These are phyloP conservation scores for Dalbergia oliveri DNA, from an alignment of 306 rosid genomes.

Conservation along the genomic window DNA sequence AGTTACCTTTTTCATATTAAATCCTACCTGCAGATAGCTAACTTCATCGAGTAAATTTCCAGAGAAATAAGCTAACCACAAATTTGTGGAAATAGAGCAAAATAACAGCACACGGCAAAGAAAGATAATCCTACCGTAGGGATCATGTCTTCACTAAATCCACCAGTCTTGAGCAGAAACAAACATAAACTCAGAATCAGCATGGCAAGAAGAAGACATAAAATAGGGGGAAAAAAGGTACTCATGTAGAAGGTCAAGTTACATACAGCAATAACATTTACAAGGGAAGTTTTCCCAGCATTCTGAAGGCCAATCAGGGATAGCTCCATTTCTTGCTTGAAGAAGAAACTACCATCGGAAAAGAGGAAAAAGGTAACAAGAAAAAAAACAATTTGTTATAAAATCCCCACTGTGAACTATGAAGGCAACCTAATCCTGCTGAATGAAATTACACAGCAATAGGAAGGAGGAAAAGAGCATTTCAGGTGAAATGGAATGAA, in stretches of 20 bases:
- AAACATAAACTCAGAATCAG: slow-evolving; percentile 44
- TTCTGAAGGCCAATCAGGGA: slow-evolving; percentile 80
- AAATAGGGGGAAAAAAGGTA: background rate
- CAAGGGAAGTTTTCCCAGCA: slow-evolving; percentile 82
- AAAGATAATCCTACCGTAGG: slow-evolving; percentile 65
- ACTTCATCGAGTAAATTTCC: slow-evolving; percentile 23
- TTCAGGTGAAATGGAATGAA: background rate
- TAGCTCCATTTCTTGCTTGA: slow-evolving; percentile 84
- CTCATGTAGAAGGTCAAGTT: background rate
- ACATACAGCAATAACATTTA: slow-evolving; percentile 81
- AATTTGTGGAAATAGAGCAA: slow-evolving; percentile 12
- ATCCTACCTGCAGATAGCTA: slow-evolving; percentile 66
- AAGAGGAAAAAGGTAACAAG: background rate
- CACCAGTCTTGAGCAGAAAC: slow-evolving; percentile 61
- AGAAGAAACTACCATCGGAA: slow-evolving; percentile 55
- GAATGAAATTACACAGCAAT: background rate
- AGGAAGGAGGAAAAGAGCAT: background rate
- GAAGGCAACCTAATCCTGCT: background rate
- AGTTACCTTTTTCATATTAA: slow-evolving; percentile 77
- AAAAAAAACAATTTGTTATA: background rate
- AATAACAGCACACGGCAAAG: slow-evolving; percentile 12
- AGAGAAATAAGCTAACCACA: background rate
- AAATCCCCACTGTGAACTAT: background rate
- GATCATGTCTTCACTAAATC: slow-evolving; percentile 80
- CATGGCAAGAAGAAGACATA: slow-evolving; percentile 9